Evolutionary conservation across 2,329 filamentous ascomycete species (phyloP), one percentile per base, ranked within the genome.

Genomic region (Escovopsis sp.): DNA sequence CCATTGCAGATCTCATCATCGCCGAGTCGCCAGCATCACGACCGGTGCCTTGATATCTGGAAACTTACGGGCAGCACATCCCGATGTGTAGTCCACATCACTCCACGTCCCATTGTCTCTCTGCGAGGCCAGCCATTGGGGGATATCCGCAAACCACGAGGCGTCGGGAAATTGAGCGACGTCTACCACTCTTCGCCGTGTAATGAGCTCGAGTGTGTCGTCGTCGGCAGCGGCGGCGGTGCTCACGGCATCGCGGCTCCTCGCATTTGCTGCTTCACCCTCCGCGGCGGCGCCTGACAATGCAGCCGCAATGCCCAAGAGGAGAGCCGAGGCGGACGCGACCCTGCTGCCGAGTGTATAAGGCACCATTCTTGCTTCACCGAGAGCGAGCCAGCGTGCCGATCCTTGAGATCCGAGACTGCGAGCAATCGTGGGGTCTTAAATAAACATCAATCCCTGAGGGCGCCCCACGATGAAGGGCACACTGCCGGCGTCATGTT

Each of bases 11-110:
- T 35, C 33, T n/a, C 15, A 4, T 16, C 20, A 30, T 25, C 30
- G 16, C 15, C 13, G 10, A n/a, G 29, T 27, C 20, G 30, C n/a
- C 24, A 29, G 12, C 12, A 31, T n/a, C 15, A 14, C 15, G 13
- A n/a, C 12, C 6, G 35, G 14, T 16, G n/a, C 16, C 13, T n/a
- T n/a, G n/a, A n/a, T n/a, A n/a, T n/a, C n/a, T n/a, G n/a, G n/a
- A n/a, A 7, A 47, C 50, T 43, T 42, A 50, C 48, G 48, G 14
- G 50, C 50, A 15, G 46, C 10, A 35, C 50, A 52, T 33, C 50
- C 50, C 9, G 48, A 50, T 13, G 43, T 31, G 31, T 51, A 52
- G 31, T 51, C 49, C 36, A 52, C 48, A 30, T 52, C 50, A 8
- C 42, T 32, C 50, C 50, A 52, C 5, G 50, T 51, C 7, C 50